Base-by-base conservation (phyloP, 306 rosid species). In the Pueraria montana region DNA sequence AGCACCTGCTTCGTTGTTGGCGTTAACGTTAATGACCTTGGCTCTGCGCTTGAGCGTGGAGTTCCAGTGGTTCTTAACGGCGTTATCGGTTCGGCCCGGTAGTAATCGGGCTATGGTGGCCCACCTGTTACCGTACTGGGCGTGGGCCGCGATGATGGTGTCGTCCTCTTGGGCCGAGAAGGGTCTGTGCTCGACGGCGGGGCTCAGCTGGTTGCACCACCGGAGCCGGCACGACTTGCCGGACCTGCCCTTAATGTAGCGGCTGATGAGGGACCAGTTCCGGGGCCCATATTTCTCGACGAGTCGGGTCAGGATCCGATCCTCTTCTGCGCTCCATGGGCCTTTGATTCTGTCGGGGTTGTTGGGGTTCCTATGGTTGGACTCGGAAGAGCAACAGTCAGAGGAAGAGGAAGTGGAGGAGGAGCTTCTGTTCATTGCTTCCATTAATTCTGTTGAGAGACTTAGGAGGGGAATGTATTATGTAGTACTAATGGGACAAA, bases 321-420 rank as follows among this genome's bases (percentile, higher is more conserved):
- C 99, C 85, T 96, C 98, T 82, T 96, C 94, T 0, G 98, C 96
- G 74, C 98, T 96, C 99, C 99, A 96, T 0, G 99, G 99, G 30
- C 98, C 99, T 80, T 94, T 96, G 85, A 94, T 91, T 26, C 91
- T 84, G 58, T 92, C 90, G 0, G 85, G 78, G 4, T 50, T 86
- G 80, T 67, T 59, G 3, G 61, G 61, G 32, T 75, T 85, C 12
- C 59, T 48, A 0, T 26, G 74, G 4, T 48, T 73, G 21, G 96
- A 91, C 16, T 90, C 96, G 0, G 96, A 90, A 5, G 97, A 92
- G 14, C 89, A 91, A 11, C 97, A 87, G 58, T 88, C 96, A 0
- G 90, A 86, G 3, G 98, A 89, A n/a, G 98, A 84, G 12, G 84
- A 50, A 0, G 94, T 50, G 6, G 96, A 78, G 8, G 93, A 84